A percentile compares a stretch with the other conserved stretches of the same genome.
These are phyloP conservation scores for Drosera spatulata DNA, from an alignment of 179 eudicot species.

Conservation along the genomic window DNA sequence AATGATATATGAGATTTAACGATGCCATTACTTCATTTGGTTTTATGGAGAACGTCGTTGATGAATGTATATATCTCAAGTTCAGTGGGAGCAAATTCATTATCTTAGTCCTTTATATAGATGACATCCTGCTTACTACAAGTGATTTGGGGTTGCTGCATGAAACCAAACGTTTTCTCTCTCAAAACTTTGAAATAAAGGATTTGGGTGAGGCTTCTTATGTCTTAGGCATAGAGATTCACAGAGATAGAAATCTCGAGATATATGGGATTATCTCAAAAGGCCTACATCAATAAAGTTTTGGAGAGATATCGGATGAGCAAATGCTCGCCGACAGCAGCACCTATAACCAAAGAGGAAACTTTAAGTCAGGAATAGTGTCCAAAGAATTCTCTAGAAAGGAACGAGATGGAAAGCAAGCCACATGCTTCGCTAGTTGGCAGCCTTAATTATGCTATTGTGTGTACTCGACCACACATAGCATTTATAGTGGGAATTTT, in stretches of 20 bases:
- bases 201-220: not conserved
- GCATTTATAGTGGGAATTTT: not conserved
- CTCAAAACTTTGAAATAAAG: not conserved
- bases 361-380: not conserved
- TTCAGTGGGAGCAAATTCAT: slow-evolving; percentile 8
- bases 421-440: too few relatives aligned
- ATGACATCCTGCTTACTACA: not conserved
- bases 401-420: not conserved
- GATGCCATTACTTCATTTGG: not conserved
- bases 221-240: slow-evolving; percentile 1
- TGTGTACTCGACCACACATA: not conserved
- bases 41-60: slow-evolving; percentile 1
- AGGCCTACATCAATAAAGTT: not conserved
- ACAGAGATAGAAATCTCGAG: not conserved
- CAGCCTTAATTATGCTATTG: too few relatives aligned
- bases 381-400: not conserved
- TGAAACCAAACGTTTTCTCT: not conserved
- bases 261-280: slow-evolving; percentile 4
- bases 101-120: slow-evolving; percentile 1
- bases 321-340: too few relatives aligned
- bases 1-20: slow-evolving; percentile 4
- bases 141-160: not conserved
- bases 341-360: not conserved
- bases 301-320: not conserved
- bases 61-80: slow-evolving; percentile 6